Evolutionary conservation across 2,329 filamentous ascomycete genomes (phyloP).

Genomic region (Ilyonectria sp.): DNA sequence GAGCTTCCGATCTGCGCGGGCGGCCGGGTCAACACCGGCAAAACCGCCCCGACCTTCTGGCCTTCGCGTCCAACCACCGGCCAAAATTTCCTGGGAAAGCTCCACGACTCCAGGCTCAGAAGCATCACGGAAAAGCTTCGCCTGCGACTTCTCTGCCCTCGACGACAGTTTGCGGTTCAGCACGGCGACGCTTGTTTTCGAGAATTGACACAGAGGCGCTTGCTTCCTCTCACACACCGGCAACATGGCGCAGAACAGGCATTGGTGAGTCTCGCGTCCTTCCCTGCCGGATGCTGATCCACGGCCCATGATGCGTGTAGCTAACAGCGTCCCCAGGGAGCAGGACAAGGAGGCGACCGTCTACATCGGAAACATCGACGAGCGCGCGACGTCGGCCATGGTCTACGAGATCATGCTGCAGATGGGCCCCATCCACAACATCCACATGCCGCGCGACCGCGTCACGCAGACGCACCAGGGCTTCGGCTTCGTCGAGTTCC

Average conservation of each 20-base stretch:
- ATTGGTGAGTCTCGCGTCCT: slow-evolving; percentile 72
- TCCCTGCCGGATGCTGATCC: neutral
- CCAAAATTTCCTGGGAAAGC: slow-evolving; percentile 47
- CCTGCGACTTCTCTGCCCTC: slow-evolving; percentile 19
- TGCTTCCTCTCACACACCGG: slow-evolving; percentile 38
- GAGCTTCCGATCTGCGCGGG: slow-evolving; percentile 35
- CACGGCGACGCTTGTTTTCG: neutral
- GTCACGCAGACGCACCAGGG: slow-evolving; percentile 97
- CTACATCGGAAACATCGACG: slow-evolving; percentile 98
- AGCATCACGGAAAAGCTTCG: slow-evolving; percentile 25
- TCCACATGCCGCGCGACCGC: slow-evolving; percentile 97
- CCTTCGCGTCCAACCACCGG: slow-evolving; percentile 34
- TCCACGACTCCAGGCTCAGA: slow-evolving; percentile 20
- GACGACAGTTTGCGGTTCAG: slow-evolving; percentile 15
- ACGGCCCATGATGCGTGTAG: neutral
- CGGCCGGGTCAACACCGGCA: slow-evolving; percentile 52
- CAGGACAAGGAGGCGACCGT: slow-evolving; percentile 99
- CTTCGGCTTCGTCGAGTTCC: slow-evolving; percentile 99
- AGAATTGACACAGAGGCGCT: slow-evolving; percentile 5
- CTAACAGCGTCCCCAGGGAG: slow-evolving; percentile 72
- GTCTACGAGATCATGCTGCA: slow-evolving; percentile 99
- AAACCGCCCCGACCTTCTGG: slow-evolving; percentile 34
- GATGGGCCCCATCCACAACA: slow-evolving; percentile 96
- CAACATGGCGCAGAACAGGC: slow-evolving; percentile 78
- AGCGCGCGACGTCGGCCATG: slow-evolving; percentile 90